These are phyloP conservation scores for Immersiporthe knoxdaviesiana DNA, from an alignment of 2,329 filamentous ascomycete species.

Conservation along the genomic window DNA sequence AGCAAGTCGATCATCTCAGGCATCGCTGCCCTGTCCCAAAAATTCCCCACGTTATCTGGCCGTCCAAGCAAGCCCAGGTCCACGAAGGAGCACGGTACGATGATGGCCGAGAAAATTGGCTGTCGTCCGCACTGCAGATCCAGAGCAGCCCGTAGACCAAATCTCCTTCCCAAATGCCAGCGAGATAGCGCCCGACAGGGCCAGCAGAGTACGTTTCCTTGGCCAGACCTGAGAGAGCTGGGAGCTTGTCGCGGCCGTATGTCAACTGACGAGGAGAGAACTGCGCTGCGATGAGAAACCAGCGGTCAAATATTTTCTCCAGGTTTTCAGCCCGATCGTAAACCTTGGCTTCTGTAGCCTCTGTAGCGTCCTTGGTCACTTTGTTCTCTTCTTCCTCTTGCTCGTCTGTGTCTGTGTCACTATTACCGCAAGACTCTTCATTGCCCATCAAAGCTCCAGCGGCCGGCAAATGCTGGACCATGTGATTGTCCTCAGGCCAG, in stretches of 20 bases:
- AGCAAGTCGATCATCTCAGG: background rate
- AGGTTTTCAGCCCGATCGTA: background rate
- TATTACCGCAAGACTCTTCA: background rate
- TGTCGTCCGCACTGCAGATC: background rate
- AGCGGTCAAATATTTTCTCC: background rate
- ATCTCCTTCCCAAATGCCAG: conserved; percentile 6
- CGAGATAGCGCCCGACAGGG: conserved; percentile 4
- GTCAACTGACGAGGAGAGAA: background rate
- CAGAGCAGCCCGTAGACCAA: background rate
- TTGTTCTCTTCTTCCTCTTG: background rate
- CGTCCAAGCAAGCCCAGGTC: conserved; percentile 1
- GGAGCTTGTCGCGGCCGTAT: background rate
- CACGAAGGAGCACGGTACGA: conserved; percentile 6
- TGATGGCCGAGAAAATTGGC: background rate
- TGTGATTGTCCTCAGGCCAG: background rate
- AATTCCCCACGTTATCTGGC: background rate
- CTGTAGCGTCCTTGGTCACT: background rate
- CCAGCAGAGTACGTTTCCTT: background rate
- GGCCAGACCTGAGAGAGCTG: background rate
- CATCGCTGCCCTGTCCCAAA: background rate
- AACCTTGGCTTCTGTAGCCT: background rate
- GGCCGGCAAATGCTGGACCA: background rate
- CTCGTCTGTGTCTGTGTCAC: background rate
- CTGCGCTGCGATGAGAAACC: background rate
- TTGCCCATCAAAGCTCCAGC: background rate